Evolutionary conservation across 164 flowering plant species (phyloP).

Genomic region (Liquidambar formosana): DNA sequence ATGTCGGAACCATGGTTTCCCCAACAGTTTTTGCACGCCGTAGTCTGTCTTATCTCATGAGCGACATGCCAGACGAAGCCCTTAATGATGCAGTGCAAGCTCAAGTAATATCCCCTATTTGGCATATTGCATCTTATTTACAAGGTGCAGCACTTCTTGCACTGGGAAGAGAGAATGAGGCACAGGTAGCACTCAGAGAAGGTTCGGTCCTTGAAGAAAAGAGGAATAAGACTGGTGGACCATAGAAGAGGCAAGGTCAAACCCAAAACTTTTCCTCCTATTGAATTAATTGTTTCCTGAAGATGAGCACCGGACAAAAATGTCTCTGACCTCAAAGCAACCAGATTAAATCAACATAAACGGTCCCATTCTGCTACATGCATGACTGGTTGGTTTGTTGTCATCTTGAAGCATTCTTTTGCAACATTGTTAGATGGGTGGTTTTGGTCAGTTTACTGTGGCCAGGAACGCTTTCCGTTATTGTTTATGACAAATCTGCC

Average conservation of each 20-base stretch:
- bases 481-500: conserved; percentile 6
- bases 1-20: conserved; percentile 88
- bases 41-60: conserved; percentile 74
- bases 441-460: conserved; percentile 11
- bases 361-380: conserved; percentile 4
- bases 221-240: conserved; percentile 28
- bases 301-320: conserved; percentile 1
- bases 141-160: conserved; percentile 77
- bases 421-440: conserved; percentile 14
- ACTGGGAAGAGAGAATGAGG: conserved; percentile 74
- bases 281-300: not conserved
- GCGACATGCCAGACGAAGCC: conserved; percentile 78
- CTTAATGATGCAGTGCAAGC: conserved; percentile 83
- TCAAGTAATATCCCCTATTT: conserved; percentile 77
- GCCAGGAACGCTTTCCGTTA: conserved; percentile 2
- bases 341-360: not conserved
- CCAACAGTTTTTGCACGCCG: conserved; percentile 93
- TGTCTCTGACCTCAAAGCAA: not conserved
- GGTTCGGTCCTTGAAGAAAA: conserved; percentile 71
- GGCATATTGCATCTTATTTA: conserved; percentile 84
- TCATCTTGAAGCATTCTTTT: conserved; percentile 23
- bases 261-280: not conserved
- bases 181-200: conserved; percentile 72
- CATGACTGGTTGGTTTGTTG: conserved; percentile 14
- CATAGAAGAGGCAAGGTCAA: not conserved